These are phyloP conservation scores for Cercophora newfieldiana DNA, from an alignment of 495 filamentous ascomycete genomes.

Conservation along the genomic window DNA sequence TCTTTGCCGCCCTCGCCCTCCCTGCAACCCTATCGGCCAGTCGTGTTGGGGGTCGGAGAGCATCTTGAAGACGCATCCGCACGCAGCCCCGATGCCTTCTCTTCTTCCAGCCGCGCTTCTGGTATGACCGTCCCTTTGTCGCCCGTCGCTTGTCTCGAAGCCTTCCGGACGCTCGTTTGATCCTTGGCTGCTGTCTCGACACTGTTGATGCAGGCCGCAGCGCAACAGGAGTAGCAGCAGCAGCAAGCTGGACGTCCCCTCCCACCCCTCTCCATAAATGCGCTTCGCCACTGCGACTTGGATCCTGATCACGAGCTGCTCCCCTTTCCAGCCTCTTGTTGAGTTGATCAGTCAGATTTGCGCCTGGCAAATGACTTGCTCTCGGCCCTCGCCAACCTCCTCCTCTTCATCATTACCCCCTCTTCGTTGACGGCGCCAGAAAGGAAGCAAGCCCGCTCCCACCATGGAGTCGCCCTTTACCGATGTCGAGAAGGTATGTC, in stretches of 20 bases:
- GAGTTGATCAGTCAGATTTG: slow-evolving; percentile 28
- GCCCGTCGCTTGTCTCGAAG: slow-evolving; percentile 10
- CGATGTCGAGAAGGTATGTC: slow-evolving; percentile 50
- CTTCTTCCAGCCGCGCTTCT: slow-evolving; percentile 28
- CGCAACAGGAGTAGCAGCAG: neutral
- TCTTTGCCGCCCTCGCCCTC: slow-evolving; percentile 35
- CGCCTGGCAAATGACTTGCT: slow-evolving; percentile 44
- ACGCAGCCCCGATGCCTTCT: slow-evolving; percentile 26
- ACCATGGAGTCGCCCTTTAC: slow-evolving; percentile 50
- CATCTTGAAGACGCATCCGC: slow-evolving; percentile 27
- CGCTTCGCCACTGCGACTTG: slow-evolving; percentile 37
- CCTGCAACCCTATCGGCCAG: slow-evolving; percentile 34
- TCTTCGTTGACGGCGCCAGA: slow-evolving; percentile 33
- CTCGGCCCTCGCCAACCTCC: slow-evolving; percentile 27
- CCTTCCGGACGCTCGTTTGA: slow-evolving; percentile 33
- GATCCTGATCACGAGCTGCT: slow-evolving; percentile 30
- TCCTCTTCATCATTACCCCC: slow-evolving; percentile 32
- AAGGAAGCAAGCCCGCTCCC: slow-evolving; percentile 29
- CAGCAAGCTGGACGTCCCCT: neutral
- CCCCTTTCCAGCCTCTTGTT: slow-evolving; percentile 12
- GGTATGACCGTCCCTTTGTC: slow-evolving; percentile 23
- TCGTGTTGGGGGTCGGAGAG: slow-evolving; percentile 29
- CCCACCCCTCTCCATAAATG: slow-evolving; percentile 20
- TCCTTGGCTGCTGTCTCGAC: slow-evolving; percentile 16
- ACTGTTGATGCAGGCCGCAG: slow-evolving; percentile 18